Conservation (phyloP, 208 protist species). For the Leishmania gerbilli region DNA sequence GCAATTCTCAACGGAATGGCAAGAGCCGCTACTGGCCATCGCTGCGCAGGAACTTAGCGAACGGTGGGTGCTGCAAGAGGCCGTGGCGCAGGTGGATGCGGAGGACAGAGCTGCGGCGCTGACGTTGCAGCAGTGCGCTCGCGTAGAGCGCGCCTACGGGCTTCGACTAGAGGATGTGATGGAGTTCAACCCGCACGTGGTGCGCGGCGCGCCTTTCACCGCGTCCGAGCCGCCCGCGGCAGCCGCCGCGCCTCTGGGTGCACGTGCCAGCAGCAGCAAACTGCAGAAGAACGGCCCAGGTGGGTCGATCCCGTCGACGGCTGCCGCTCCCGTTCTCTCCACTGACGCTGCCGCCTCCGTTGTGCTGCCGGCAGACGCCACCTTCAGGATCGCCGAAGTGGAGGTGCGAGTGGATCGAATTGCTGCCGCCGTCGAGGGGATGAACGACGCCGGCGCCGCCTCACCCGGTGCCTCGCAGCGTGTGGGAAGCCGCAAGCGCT, state of each 20-base stretch:
- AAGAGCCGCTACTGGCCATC: conserved; percentile 30
- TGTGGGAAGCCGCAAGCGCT: conserved; percentile 9
- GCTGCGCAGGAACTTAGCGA: conserved; percentile 30
- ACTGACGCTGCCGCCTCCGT: conserved; percentile 25
- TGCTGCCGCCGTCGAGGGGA: conserved; percentile 31
- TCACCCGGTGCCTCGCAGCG: conserved; percentile 17
- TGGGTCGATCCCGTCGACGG: neutral
- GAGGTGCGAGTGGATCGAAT: conserved; percentile 54
- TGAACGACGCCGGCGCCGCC: conserved; percentile 2
- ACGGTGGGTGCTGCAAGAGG: conserved; percentile 19
- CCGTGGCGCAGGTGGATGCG: conserved; percentile 22
- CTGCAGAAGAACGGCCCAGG: conserved; percentile 1
- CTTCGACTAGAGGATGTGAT: conserved; percentile 52
- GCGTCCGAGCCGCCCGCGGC: neutral
- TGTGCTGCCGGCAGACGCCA: conserved; percentile 27
- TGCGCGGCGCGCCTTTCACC: neutral
- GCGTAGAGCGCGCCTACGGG: conserved; percentile 57
- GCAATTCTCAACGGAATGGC: conserved; percentile 32
- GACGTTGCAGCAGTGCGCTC: conserved; percentile 41
- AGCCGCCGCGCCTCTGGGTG: neutral
- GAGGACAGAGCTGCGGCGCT: conserved; percentile 55
- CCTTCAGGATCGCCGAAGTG: conserved; percentile 62
- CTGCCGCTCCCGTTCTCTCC: conserved; percentile 8
- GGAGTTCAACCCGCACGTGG: conserved; percentile 26
- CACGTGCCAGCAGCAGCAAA: neutral